These are phyloP conservation scores for Cladophialophora bantiana DNA, from an alignment of 2,329 filamentous ascomycete species.

Conservation along the genomic window DNA sequence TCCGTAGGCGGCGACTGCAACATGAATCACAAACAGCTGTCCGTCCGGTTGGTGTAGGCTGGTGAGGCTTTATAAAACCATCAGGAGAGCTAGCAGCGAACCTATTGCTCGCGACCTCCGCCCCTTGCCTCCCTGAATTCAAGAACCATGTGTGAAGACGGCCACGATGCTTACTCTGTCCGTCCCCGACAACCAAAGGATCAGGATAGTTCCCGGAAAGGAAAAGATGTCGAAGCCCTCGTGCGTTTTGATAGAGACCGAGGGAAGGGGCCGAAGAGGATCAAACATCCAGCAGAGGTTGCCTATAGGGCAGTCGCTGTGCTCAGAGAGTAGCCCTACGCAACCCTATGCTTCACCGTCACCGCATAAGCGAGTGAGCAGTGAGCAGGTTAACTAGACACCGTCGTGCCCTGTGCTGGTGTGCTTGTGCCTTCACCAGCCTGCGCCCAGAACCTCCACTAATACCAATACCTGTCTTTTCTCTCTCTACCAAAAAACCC, in stretches of 20 bases:
- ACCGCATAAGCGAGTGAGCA: constrained; percentile 21
- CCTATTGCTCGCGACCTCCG: neutral
- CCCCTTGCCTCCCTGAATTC: neutral
- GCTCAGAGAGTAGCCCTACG: neutral
- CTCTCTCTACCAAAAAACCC: constrained; percentile 1
- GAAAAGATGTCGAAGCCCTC: neutral
- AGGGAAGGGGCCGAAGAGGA: constrained; percentile 16
- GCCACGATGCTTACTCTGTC: neutral
- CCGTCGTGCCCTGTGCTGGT: neutral
- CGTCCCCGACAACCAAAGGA: neutral
- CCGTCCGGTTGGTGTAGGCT: neutral
- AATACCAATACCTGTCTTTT: neutral
- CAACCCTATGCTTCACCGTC: neutral
- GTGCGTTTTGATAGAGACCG: constrained; percentile 1
- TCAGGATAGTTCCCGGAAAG: neutral
- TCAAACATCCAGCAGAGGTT: neutral
- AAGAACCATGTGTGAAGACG: neutral
- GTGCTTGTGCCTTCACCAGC: constrained; percentile 24
- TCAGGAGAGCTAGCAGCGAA: neutral
- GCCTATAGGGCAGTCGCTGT: constrained; percentile 11
- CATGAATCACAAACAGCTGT: constrained; percentile 10
- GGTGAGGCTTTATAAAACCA: neutral
- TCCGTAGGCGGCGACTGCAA: constrained; percentile 2
- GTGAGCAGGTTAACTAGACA: constrained; percentile 8
- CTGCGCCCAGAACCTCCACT: neutral